These are phyloP conservation scores for Aspergillus uvarum DNA, from an alignment of 2,329 filamentous ascomycete genomes.

Conservation along the genomic window DNA sequence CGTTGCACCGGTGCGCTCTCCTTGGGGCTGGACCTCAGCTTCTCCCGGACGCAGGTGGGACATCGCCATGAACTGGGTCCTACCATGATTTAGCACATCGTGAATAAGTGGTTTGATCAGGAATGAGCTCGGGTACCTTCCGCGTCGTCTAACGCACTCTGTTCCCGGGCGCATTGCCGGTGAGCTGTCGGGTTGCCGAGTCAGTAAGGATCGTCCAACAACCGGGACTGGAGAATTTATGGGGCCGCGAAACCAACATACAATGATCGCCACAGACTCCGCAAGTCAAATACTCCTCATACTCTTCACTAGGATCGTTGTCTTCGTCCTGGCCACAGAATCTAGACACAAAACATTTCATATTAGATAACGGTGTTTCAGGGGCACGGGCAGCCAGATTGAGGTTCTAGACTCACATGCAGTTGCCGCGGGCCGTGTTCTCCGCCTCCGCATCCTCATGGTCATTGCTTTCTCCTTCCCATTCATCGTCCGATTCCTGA, in stretches of 20 bases:
- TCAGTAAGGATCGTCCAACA: conserved; percentile 28
- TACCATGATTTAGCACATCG: conserved; percentile 29
- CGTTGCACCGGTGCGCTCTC: conserved; percentile 36
- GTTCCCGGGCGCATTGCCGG: conserved; percentile 80
- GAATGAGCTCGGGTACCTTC: conserved; percentile 54
- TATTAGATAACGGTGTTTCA: too few species aligned
- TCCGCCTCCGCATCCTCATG: conserved; percentile 47
- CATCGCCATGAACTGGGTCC: conserved; percentile 64
- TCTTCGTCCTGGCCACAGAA: conserved; percentile 84
- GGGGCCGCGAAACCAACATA: conserved; percentile 52
- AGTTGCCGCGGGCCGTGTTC: conserved; percentile 55
- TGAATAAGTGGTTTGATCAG: background rate
- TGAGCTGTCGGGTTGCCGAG: conserved; percentile 68
- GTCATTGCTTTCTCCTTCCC: conserved; percentile 50
- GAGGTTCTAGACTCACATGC: conserved; percentile 54
- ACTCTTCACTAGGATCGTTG: conserved; percentile 76
- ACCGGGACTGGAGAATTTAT: conserved; percentile 25
- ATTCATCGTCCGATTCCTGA: conserved; percentile 58
- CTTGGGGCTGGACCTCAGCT: conserved; percentile 34
- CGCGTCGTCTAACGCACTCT: conserved; percentile 60
- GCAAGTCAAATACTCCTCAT: conserved; percentile 76
- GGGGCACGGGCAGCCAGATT: background rate
- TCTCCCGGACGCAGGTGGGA: conserved; percentile 52
- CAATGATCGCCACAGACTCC: conserved; percentile 76
- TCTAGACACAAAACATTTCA: conserved; percentile 46